Base-by-base conservation (phyloP, 768 basidiomycete species). In the Tylopilus balloui region DNA sequence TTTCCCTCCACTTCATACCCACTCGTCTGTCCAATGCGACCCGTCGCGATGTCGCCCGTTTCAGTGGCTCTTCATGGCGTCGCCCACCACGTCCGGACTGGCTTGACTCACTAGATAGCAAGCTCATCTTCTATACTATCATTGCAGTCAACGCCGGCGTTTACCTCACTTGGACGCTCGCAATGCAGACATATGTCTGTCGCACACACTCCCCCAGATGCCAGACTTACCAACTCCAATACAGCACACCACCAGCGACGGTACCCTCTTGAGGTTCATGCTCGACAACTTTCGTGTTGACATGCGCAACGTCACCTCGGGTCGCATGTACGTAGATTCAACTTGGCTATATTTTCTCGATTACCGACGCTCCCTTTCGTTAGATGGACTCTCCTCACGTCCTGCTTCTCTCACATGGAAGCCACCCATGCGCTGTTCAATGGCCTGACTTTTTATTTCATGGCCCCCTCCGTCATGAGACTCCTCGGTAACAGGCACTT, bases 351-450 rank as follows among this genome's bases (percentile, higher is more conserved):
- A 0, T 29, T 13, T 13, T 25, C 39, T 40, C 19, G 6, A 13
- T 23, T 17, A 27, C 56, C 24, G 13, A 57, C 47, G 13, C 4
- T 12, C 42, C 25, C 24, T 14, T 29, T 34, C 19, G 4, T 13
- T 46, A 92, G 89, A 61, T 91, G 87, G 86, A 88, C 86, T 0
- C 69, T 82, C 21, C 54, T 89, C 10, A 86, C 88, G 0, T 71
- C 78, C 15, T 75, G 73, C 51, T 92, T 92, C 71, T 88, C 87
- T 4, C 88, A 91, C 58, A 65, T 74, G 55, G 72, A 76, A 24
- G 32, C 73, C n/a, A 53, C 62, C 1, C 88, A 91, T 59, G 76
- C 86, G 4, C 54, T 88, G n/a, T 74, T 88, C 64, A 91, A 91
- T 59, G 80, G 79, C n/a, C 76, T 88, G 60, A 81, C 84, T 0